These are phyloP conservation scores for Stachybotrys chlorohalonatus DNA, from an alignment of 2,329 filamentous ascomycete genomes.

Conservation along the genomic window DNA sequence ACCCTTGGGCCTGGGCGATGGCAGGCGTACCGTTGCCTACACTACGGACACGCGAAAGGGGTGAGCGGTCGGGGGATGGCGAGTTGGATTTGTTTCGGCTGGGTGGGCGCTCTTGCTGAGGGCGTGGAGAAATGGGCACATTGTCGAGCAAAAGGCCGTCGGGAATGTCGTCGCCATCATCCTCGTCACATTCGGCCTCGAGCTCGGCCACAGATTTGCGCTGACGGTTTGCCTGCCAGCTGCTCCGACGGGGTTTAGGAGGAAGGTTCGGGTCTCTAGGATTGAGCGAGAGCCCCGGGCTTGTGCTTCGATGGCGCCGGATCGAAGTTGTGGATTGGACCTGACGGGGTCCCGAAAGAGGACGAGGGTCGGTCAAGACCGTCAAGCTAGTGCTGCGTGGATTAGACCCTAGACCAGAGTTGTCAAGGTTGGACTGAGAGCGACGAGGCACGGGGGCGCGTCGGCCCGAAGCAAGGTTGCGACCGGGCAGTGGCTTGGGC, in stretches of 20 bases:
- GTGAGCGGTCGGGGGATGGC: slow-evolving; percentile 41
- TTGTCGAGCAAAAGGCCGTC: slow-evolving; percentile 75
- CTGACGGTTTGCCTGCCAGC: slow-evolving; percentile 59
- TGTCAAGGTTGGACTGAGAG: slow-evolving; percentile 34
- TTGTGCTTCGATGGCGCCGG: slow-evolving; percentile 40
- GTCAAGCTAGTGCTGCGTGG: slow-evolving; percentile 41
- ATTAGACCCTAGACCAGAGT: slow-evolving; percentile 35
- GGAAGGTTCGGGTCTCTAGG: slow-evolving; percentile 31
- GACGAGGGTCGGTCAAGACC: slow-evolving; percentile 25
- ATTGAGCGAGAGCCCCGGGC: slow-evolving; percentile 37
- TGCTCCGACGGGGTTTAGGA: slow-evolving; percentile 45
- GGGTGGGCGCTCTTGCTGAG: slow-evolving; percentile 42
- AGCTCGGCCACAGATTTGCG: slow-evolving; percentile 62
- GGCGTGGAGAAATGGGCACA: slow-evolving; percentile 70
- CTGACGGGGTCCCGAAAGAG: slow-evolving; percentile 15
- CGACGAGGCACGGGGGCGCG: slow-evolving; percentile 27
- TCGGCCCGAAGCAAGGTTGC: slow-evolving; percentile 19
- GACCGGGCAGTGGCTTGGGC: slow-evolving; percentile 17
- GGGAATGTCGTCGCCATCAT: slow-evolving; percentile 69
- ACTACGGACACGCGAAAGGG: slow-evolving; percentile 43
- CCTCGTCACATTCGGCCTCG: slow-evolving; percentile 67
- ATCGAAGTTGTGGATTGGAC: slow-evolving; percentile 24
- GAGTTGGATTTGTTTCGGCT: slow-evolving; percentile 45
- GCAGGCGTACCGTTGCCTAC: slow-evolving; percentile 57
- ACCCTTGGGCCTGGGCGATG: slow-evolving; percentile 49